phyloP scores from a whole-genome alignment of 2,329 filamentous ascomycete genomes.

The Scedosporium apiospermum region DNA sequence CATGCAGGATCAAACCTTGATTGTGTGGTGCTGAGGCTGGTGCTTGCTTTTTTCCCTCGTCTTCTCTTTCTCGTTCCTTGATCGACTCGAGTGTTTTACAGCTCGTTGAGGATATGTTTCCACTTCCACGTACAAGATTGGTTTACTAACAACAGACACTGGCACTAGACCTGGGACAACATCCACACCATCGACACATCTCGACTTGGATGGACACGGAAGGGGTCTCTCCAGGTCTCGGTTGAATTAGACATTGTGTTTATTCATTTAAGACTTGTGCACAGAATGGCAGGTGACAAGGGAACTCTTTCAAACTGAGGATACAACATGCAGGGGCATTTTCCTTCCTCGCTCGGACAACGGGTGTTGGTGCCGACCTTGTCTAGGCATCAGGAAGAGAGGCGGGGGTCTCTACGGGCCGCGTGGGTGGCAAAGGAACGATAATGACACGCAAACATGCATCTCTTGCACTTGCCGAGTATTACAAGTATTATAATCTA shows the following conservation, averaged over 20 bases:
- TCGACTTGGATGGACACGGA: background rate
- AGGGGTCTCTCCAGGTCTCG: background rate
- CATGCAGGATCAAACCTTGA: background rate
- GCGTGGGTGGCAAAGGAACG: background rate
- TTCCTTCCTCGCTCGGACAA: background rate
- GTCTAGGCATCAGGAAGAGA: background rate
- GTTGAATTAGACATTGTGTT: conserved; percentile 1
- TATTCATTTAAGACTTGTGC: background rate
- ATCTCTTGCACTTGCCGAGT: background rate
- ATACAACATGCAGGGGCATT: background rate
- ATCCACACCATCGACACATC: background rate
- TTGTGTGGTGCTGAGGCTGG: background rate
- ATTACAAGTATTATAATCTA: background rate
- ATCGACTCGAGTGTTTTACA: background rate
- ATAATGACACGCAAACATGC: background rate
- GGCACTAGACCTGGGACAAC: background rate
- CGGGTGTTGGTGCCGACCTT: background rate
- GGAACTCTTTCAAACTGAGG: background rate
- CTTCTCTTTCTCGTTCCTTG: background rate
- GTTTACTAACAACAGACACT: background rate
- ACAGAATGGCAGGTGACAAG: background rate
- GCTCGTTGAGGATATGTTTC: background rate
- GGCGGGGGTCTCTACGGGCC: background rate
- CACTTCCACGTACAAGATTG: background rate
- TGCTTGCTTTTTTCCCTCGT: background rate